These are phyloP conservation scores for Saccharata proteae DNA, from an alignment of 2,329 filamentous ascomycete species.

Conservation along the genomic window DNA sequence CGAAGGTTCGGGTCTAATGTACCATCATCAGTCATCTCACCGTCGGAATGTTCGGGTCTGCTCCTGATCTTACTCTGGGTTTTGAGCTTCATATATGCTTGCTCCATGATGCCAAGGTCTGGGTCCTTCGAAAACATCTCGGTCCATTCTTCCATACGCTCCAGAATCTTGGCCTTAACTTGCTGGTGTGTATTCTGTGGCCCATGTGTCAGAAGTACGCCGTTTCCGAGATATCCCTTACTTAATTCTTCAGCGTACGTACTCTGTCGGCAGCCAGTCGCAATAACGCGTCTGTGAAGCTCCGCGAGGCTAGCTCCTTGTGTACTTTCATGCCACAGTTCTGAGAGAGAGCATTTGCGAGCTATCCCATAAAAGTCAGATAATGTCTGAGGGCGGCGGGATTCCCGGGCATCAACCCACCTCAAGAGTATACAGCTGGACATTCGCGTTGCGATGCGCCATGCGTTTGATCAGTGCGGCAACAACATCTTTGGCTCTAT, in stretches of 20 bases:
- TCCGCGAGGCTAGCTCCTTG: conserved; percentile 77
- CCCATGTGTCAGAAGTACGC: no score
- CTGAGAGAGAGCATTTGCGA: conserved; percentile 81
- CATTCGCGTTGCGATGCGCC: conserved; percentile 88
- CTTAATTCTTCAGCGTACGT: no score
- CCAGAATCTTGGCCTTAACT: conserved; percentile 93
- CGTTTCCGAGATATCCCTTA: no score
- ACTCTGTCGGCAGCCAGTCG: conserved; percentile 78
- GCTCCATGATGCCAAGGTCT: conserved; percentile 94
- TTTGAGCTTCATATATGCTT: conserved; percentile 83
- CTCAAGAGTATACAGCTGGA: conserved; percentile 88
- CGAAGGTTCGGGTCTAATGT: conserved; percentile 75
- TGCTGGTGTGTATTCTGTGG: conserved; percentile 95
- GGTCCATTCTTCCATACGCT: conserved; percentile 92
- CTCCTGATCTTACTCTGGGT: conserved; percentile 38
- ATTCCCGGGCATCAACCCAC: conserved; percentile 32
- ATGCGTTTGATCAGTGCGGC: conserved; percentile 84
- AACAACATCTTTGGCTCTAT: conserved; percentile 66
- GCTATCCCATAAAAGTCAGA: conserved; percentile 33
- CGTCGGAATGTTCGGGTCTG: no score
- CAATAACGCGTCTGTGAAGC: conserved; percentile 86
- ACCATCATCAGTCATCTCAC: conserved; percentile 12
- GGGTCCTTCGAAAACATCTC: conserved; percentile 86
- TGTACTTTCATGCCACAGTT: conserved; percentile 83
- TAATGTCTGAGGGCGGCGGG: background rate